A percentile compares a stretch with the other conserved stretches of the same genome.
Conservation (phyloP, 2,329 filamentous ascomycete genomes). For the Zarea fungicola region DNA sequence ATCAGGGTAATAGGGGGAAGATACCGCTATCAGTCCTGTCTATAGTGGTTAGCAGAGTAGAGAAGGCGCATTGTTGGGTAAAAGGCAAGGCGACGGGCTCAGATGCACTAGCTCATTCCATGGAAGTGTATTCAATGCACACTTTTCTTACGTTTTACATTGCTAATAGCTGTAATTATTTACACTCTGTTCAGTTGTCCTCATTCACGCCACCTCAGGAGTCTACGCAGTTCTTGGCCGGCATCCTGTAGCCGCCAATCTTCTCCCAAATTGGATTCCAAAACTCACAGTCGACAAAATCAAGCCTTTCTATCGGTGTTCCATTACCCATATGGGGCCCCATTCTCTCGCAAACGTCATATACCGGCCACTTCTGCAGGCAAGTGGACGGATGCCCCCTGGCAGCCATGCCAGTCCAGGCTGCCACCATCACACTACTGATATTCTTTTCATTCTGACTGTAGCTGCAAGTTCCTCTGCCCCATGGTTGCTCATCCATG, state of each 20-base stretch:
- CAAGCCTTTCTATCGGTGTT: background rate
- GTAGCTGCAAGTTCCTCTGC: slow-evolving; percentile 15
- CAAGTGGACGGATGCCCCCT: slow-evolving; percentile 12
- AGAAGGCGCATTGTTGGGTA: too few relatives aligned
- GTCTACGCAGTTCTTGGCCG: background rate
- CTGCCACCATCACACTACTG: slow-evolving; percentile 12
- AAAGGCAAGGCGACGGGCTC: too few relatives aligned
- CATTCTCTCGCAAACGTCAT: background rate
- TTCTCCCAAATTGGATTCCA: slow-evolving; percentile 1
- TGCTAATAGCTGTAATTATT: too few relatives aligned
- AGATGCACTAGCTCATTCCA: too few relatives aligned
- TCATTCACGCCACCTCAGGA: too few relatives aligned
- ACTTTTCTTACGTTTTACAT: too few relatives aligned
- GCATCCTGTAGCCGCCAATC: background rate
- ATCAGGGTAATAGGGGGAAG: too few relatives aligned
- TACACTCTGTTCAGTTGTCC: too few relatives aligned
- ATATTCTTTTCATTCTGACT: slow-evolving; percentile 12
- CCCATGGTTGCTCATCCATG: slow-evolving; percentile 16
- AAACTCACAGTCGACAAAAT: background rate
- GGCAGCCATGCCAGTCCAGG: slow-evolving; percentile 18
- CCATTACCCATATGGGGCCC: background rate
- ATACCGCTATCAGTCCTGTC: too few relatives aligned
- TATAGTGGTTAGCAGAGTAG: too few relatives aligned
- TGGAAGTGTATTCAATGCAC: too few relatives aligned
- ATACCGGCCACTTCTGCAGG: slow-evolving; percentile 14